phyloP scores from a whole-genome alignment of 1,284 basidiomycete genomes.

The Austroboletus novae-zelandiae region DNA sequence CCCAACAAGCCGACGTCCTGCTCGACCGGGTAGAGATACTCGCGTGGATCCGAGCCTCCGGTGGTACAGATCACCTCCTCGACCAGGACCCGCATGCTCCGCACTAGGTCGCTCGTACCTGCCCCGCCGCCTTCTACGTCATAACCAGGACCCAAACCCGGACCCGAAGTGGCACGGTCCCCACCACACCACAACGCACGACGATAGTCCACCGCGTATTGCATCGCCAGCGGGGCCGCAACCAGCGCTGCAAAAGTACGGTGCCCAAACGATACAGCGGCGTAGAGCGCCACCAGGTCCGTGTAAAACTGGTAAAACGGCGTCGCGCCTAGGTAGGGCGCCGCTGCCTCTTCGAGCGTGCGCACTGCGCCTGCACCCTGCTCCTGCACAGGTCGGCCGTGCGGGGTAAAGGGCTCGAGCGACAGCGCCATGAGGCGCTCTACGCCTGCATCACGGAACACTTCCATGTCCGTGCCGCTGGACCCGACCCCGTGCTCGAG shows the following conservation, averaged over 20 bases:
- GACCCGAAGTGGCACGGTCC: slow-evolving; percentile 44
- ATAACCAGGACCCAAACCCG: neutral
- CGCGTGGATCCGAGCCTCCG: slow-evolving; percentile 39
- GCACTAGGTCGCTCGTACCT: slow-evolving; percentile 41
- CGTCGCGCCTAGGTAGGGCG: slow-evolving; percentile 60
- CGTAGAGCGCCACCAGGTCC: slow-evolving; percentile 87
- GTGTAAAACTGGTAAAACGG: slow-evolving; percentile 96
- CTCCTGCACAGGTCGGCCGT: slow-evolving; percentile 17
- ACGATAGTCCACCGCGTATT: slow-evolving; percentile 83
- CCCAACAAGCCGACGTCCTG: slow-evolving; percentile 63
- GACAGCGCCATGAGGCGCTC: slow-evolving; percentile 57
- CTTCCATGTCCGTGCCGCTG: slow-evolving; percentile 42
- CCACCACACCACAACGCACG: slow-evolving; percentile 78
- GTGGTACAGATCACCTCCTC: slow-evolving; percentile 30
- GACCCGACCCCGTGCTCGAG: slow-evolving; percentile 62
- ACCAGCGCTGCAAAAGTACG: slow-evolving; percentile 73
- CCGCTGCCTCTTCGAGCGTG: slow-evolving; percentile 57
- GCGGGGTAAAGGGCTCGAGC: slow-evolving; percentile 50
- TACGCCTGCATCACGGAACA: slow-evolving; percentile 68
- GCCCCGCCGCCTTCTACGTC: neutral
- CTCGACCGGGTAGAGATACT: slow-evolving; percentile 76
- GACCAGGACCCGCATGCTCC: slow-evolving; percentile 51
- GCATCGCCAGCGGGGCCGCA: slow-evolving; percentile 70
- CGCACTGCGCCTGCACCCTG: neutral
- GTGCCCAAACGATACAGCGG: slow-evolving; percentile 87